These are phyloP conservation scores for Moniliella sp. DNA, from an alignment of 1,284 basidiomycete genomes.

Conservation along the genomic window DNA sequence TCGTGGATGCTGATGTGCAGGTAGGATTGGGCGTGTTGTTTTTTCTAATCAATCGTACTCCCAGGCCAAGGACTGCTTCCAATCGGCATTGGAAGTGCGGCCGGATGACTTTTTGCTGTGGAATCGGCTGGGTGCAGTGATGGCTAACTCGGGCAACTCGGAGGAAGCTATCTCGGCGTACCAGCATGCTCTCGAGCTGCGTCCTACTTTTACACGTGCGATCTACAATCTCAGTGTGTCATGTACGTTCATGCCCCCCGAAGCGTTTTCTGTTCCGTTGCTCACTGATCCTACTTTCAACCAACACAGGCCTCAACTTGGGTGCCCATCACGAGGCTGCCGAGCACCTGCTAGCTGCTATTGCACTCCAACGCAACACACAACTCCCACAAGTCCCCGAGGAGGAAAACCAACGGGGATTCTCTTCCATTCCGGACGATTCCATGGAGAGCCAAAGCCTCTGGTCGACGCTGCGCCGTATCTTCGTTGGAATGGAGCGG, in stretches of 20 bases:
- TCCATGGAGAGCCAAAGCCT: conserved; percentile 44
- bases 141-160: conserved; percentile 81
- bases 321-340: conserved; percentile 85
- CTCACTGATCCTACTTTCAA: background rate
- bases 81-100: conserved; percentile 53
- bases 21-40: conserved; percentile 78
- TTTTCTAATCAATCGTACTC: conserved; percentile 58
- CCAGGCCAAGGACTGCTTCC: conserved; percentile 71
- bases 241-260: conserved; percentile 42
- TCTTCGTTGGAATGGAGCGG: conserved; percentile 38
- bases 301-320: conserved; percentile 58
- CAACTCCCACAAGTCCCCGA: too few species aligned
- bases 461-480: conserved; percentile 74
- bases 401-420: too few species aligned
- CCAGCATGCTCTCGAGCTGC: conserved; percentile 67
- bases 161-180: conserved; percentile 91
- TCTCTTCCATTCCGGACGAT: too few species aligned
- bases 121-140: conserved; percentile 82
- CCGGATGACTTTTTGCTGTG: conserved; percentile 84
- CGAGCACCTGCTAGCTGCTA: conserved; percentile 79
- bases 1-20: conserved; percentile 75
- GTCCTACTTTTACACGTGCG: conserved; percentile 86
- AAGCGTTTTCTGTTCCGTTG: conserved; percentile 1
- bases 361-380: conserved; percentile 51
- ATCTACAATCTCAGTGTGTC: conserved; percentile 94